Evolutionary conservation across 805 yeast genomes (phyloP), one percentile per base, ranked within the genome.

Genomic region (Spencermartinsiella europaea): DNA sequence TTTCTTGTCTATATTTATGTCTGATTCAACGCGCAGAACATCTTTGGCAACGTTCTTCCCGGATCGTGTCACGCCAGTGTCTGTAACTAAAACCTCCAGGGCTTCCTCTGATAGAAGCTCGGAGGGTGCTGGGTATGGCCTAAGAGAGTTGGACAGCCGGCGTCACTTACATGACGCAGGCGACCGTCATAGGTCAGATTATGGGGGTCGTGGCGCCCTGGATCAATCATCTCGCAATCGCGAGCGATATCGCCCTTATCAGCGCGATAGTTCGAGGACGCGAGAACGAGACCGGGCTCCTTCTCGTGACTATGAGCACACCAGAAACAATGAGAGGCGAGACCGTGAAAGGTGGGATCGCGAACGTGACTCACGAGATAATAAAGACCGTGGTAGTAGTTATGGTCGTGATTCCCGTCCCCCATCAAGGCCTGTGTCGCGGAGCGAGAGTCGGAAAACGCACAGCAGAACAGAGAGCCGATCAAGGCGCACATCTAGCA

Each of bases 1-100:
- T n/a, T n/a, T n/a, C n/a, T n/a, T n/a, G n/a, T n/a, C n/a, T n/a
- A n/a, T n/a, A n/a, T n/a, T n/a, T n/a, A n/a, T n/a, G 31, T 25
- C 31, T 7, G 10, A 25, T 25, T 25, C 31, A 12, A 12, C 44
- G 22, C 34, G 40, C n/a, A 33, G 41, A 36, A 42, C 49, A 8
- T 46, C 49, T 15, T 35, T 46, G 49, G 49, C 49, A 3, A 41
- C 45, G n/a, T 46, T 42, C 21, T 46, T 46, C 39, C 49, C 49
- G 14, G 49, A 46, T 25, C 41, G 46, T 10, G 44, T 45, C 31
- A 7, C 31, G 12, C 10, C 31, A 12, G 31, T 12, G 10, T 12
- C 31, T 25, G 12, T 5, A n/a, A 38, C 15, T 17, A 16, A n/a
- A 15, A 15, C 3, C 33, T 17, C 5, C 31, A 25, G 31, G 12